Base-by-base conservation (phyloP, 352 stramenopile species). In the Phytopythium delawarense region DNA sequence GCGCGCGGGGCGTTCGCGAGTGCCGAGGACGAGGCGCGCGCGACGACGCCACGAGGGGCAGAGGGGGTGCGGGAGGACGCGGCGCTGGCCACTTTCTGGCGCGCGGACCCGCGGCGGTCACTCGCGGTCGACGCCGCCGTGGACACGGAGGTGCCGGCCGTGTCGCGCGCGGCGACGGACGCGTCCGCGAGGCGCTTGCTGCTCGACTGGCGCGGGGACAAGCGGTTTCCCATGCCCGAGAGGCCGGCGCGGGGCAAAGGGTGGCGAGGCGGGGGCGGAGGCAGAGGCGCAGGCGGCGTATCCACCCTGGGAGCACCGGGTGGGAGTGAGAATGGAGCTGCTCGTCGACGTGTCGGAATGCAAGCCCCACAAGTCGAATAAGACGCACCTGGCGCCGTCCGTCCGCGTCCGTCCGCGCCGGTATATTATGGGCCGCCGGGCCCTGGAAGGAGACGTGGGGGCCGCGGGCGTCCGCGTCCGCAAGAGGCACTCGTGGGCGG, bases 201-300 rank as follows among this genome's bases (percentile, higher is more conserved):
- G 48, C 48, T 37, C 25, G 48, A 35, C 4, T 35, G 25, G 48
- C 48, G 48, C 23, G 48, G 25, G 15, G 48, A 54, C 25, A 54
- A 54, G 48, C 48, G 12, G 48, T 54, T 54, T 25, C 48, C 48
- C 48, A 54, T 54, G 16, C 42, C 42, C 42, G 20, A 48, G 42
- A 48, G 18, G 2, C 6, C 20, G 6, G 9, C 42, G 18, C 11
- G 18, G n/a, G 18, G 25, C 25, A 30, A 30, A 30, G 8, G 8
- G 42, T n/a, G n/a, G n/a, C n/a, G n/a, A 13, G 42, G 18, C 1
- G 15, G 13, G 4, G 40, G 40, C 16, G 40, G 18, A 6, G 18
- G 15, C 37, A 45, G 42, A 2, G 15, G 25, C 48, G 48, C 2
- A 35, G 46, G 8, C 46, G 21, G 20, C 21, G 46, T 35, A 35